Percentiles rank a stretch among this genome's conserved stretches.
Conservation (phyloP, 805 yeast species). For the Kazachstania martiniae region DNA sequence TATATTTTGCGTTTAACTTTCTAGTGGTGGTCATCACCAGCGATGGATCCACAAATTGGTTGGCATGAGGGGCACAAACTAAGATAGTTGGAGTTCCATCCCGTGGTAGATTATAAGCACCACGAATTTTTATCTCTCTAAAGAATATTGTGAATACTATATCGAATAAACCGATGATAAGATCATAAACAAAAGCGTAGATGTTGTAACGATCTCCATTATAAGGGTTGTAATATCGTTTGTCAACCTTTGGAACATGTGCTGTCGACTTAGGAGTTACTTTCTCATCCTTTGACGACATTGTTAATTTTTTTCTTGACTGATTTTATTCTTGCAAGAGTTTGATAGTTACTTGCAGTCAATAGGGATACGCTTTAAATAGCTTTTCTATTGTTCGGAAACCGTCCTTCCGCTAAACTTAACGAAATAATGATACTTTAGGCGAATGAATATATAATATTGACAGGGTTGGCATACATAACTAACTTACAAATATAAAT, state of each 20-base stretch:
- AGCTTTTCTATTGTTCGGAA: too few relatives aligned
- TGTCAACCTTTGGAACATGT: slow-evolving; percentile 17
- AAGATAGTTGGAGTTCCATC: slow-evolving; percentile 47
- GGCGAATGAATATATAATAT: too few relatives aligned
- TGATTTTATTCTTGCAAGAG: too few relatives aligned
- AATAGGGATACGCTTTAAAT: too few relatives aligned
- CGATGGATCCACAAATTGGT: slow-evolving; percentile 78
- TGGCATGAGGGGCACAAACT: slow-evolving; percentile 78
- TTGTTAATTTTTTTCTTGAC: too few relatives aligned
- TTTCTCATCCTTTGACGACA: neutral
- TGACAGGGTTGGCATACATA: too few relatives aligned
- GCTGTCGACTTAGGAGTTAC: slow-evolving; percentile 8
- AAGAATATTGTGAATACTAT: slow-evolving; percentile 39
- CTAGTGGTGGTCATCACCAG: slow-evolving; percentile 70
- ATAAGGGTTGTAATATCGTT: slow-evolving; percentile 16
- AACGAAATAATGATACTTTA: too few relatives aligned
- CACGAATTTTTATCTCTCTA: slow-evolving; percentile 63
- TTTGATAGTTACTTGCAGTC: too few relatives aligned
- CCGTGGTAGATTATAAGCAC: slow-evolving; percentile 32
- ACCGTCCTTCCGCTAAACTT: too few relatives aligned
- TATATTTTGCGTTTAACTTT: slow-evolving; percentile 31
- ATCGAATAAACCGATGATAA: slow-evolving; percentile 21
- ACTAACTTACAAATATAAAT: too few relatives aligned
- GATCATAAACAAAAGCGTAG: slow-evolving; percentile 22
- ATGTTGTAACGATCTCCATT: slow-evolving; percentile 2